These are phyloP conservation scores for Rhynchospora tenuis DNA, from an alignment of 176 grass and related monocot species.

Conservation along the genomic window DNA sequence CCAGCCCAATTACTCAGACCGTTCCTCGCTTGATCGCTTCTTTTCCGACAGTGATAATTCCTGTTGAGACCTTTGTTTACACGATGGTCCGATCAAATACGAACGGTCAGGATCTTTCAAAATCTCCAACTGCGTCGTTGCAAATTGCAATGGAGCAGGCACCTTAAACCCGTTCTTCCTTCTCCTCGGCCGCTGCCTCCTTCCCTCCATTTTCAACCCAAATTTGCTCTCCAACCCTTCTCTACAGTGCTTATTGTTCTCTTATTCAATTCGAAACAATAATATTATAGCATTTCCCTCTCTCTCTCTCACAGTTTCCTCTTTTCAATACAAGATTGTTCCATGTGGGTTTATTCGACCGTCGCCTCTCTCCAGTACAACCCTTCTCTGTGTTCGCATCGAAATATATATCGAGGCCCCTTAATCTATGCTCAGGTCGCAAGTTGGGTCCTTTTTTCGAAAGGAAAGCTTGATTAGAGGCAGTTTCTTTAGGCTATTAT, in stretches of 20 bases:
- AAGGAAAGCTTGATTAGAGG: background rate
- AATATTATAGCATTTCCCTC: background rate
- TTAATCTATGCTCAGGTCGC: slow-evolving; percentile 16
- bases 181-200: background rate
- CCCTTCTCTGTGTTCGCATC: background rate
- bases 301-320: background rate
- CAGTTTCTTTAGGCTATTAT: background rate
- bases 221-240: background rate
- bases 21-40: too few species aligned
- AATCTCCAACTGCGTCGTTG: background rate
- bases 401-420: background rate
- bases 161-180: background rate
- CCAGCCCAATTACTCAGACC: too few species aligned
- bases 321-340: background rate
- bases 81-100: background rate
- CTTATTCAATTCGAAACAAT: background rate
- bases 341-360: background rate
- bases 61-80: too few species aligned
- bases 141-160: background rate
- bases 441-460: background rate
- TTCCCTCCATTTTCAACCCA: background rate
- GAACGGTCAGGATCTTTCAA: background rate
- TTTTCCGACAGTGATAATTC: too few species aligned
- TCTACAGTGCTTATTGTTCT: background rate
- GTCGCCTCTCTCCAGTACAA: background rate